A percentile compares a stretch with the other conserved stretches of the same genome.
These are phyloP conservation scores for Melaleuca quinquenervia DNA, from an alignment of 345 rosid genomes.

Conservation along the genomic window DNA sequence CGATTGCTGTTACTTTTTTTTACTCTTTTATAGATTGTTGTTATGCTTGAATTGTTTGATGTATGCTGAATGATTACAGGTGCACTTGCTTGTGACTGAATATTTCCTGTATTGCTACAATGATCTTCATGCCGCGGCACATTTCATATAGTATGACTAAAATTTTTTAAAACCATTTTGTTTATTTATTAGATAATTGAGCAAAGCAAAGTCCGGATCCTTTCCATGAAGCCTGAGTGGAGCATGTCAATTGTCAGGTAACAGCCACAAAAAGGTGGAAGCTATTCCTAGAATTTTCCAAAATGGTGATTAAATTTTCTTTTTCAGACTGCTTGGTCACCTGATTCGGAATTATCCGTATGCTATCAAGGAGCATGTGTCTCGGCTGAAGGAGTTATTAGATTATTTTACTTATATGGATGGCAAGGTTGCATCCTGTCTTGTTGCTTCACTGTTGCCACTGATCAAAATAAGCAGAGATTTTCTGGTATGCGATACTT, in stretches of 20 bases:
- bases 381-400: conserved; percentile 71
- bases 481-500: conserved; percentile 40
- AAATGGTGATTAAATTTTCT: conserved; percentile 3
- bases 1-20: not conserved
- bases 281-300: not conserved
- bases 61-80: not conserved
- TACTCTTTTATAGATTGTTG: not conserved
- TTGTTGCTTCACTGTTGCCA: conserved; percentile 56
- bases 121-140: not conserved
- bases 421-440: conserved; percentile 44
- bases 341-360: conserved; percentile 49
- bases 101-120: not conserved
- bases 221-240: conserved; percentile 61
- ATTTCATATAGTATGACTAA: not conserved
- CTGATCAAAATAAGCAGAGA: conserved; percentile 55
- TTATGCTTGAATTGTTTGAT: not conserved
- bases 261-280: not conserved
- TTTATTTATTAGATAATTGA: conserved; percentile 53
- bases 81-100: not conserved
- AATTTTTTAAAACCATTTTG: not conserved
- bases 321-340: conserved; percentile 50
- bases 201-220: conserved; percentile 69
- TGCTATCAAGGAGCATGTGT: conserved; percentile 51
- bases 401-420: conserved; percentile 71
- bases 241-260: conserved; percentile 56